Evolutionary conservation across 2,329 filamentous ascomycete genomes (phyloP).

Genomic region (Penicillium sp.): DNA sequence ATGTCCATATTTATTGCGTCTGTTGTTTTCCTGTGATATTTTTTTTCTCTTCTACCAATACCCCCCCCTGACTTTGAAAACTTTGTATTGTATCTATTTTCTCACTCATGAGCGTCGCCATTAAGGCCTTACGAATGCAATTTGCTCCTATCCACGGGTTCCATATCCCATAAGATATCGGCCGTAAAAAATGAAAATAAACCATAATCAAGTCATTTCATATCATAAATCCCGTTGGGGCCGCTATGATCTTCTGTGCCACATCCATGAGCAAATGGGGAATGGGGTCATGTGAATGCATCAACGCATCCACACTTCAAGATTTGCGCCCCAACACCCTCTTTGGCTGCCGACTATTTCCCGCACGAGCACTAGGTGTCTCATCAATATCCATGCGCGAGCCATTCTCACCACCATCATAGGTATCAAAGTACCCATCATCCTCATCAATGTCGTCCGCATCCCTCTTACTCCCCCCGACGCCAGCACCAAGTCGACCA

Average conservation of each 20-base stretch:
- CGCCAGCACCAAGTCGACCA: slow-evolving; percentile 15
- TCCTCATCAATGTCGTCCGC: slow-evolving; percentile 42
- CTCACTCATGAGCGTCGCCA: slow-evolving; percentile 25
- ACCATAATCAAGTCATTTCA: slow-evolving; percentile 6
- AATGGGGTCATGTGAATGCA: background rate
- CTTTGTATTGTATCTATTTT: slow-evolving; percentile 32
- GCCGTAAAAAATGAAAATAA: background rate
- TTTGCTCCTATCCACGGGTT: slow-evolving; percentile 3
- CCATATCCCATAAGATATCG: background rate
- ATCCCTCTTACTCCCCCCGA: slow-evolving; percentile 43
- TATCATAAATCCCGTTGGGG: slow-evolving; percentile 1
- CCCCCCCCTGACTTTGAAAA: slow-evolving; percentile 30
- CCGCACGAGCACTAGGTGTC: slow-evolving; percentile 27
- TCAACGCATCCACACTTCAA: slow-evolving; percentile 16
- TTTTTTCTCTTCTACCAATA: slow-evolving; percentile 34
- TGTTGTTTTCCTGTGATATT: slow-evolving; percentile 9
- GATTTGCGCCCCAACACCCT: slow-evolving; percentile 39
- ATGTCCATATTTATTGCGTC: slow-evolving; percentile 28
- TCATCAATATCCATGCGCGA: slow-evolving; percentile 46
- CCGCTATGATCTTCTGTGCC: background rate
- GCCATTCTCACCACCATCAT: slow-evolving; percentile 26
- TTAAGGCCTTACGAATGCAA: slow-evolving; percentile 25
- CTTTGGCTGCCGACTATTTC: slow-evolving; percentile 35
- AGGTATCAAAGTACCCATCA: slow-evolving; percentile 38
- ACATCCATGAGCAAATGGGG: background rate